These are phyloP conservation scores for Colletotrichum salicis DNA, from an alignment of 2,329 filamentous ascomycete species.

Conservation along the genomic window DNA sequence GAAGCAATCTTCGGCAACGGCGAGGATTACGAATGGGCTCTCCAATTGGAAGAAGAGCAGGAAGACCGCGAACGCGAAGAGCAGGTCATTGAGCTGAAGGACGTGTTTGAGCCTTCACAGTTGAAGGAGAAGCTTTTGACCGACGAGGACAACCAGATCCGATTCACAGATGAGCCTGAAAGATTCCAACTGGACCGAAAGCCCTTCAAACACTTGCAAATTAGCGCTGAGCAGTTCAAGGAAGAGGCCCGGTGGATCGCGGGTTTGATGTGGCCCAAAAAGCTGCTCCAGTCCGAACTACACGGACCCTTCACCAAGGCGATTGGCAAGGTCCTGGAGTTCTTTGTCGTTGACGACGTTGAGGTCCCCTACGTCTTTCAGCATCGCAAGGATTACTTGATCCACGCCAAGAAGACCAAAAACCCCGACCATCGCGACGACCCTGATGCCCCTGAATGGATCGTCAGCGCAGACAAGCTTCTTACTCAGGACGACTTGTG, in stretches of 20 bases:
- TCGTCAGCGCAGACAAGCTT: slow-evolving; percentile 84
- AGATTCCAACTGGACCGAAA: slow-evolving; percentile 93
- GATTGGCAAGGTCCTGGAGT: slow-evolving; percentile 91
- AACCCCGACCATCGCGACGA: slow-evolving; percentile 72
- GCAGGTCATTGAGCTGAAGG: slow-evolving; percentile 90
- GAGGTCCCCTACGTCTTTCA: slow-evolving; percentile 98
- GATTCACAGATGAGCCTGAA: slow-evolving; percentile 89
- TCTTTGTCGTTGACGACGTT: slow-evolving; percentile 92
- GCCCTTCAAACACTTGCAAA: slow-evolving; percentile 83
- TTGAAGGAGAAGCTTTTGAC: slow-evolving; percentile 94
- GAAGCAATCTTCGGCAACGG: slow-evolving; percentile 90
- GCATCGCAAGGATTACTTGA: slow-evolving; percentile 96
- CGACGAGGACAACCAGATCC: slow-evolving; percentile 92
- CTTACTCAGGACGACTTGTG: slow-evolving; percentile 93
- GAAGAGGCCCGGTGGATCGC: slow-evolving; percentile 95
- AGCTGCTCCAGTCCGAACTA: slow-evolving; percentile 77
- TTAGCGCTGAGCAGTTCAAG: slow-evolving; percentile 85
- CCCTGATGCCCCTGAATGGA: slow-evolving; percentile 76
- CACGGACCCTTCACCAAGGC: slow-evolving; percentile 86
- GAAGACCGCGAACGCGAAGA: slow-evolving; percentile 83
- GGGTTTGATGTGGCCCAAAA: slow-evolving; percentile 88
- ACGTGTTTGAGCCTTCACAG: slow-evolving; percentile 97
- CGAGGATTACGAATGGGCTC: slow-evolving; percentile 93
- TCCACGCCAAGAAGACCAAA: slow-evolving; percentile 81
- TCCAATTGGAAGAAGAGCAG: slow-evolving; percentile 88